These are phyloP conservation scores for Penicillium desertorum DNA, from an alignment of 495 filamentous ascomycete species.

Conservation along the genomic window DNA sequence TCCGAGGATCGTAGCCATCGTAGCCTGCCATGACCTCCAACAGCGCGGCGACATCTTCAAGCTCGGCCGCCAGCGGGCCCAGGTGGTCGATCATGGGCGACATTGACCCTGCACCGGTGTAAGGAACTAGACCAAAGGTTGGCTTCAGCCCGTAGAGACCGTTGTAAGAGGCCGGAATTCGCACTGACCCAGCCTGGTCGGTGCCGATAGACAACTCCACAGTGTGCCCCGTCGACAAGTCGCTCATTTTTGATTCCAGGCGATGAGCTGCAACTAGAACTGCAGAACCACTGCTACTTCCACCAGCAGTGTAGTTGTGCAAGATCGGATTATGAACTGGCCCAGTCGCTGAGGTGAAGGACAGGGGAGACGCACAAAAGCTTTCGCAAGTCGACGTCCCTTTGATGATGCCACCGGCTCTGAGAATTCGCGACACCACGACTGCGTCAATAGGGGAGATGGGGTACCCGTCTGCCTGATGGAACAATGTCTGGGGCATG, in stretches of 20 bases:
- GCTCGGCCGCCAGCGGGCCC: conserved; percentile 50
- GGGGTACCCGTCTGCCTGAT: conserved; percentile 11
- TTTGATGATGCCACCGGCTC: conserved; percentile 36
- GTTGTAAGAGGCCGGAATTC: conserved; percentile 50
- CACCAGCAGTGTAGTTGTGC: conserved; percentile 45
- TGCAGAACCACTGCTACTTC: conserved; percentile 53
- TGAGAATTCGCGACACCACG: conserved; percentile 41
- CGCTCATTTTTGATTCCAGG: conserved; percentile 34
- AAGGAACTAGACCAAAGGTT: conserved; percentile 52
- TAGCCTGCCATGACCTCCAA: conserved; percentile 54
- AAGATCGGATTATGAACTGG: conserved; percentile 47
- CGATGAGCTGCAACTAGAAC: conserved; percentile 43
- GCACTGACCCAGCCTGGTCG: conserved; percentile 58
- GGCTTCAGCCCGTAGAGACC: conserved; percentile 48
- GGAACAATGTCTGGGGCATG: conserved; percentile 23
- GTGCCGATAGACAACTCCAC: conserved; percentile 56
- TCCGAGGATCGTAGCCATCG: conserved; percentile 55
- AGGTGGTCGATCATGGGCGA: conserved; percentile 47
- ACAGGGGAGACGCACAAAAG: conserved; percentile 36
- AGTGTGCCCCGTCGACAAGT: conserved; percentile 26
- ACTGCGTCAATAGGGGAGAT: conserved; percentile 38
- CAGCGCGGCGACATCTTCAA: conserved; percentile 52
- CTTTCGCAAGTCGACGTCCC: conserved; percentile 46
- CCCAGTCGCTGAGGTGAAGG: conserved; percentile 42
- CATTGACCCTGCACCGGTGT: conserved; percentile 43